Evolutionary conservation across 106 monocot genomes (phyloP).

Genomic region (Apostasia ramifera): DNA sequence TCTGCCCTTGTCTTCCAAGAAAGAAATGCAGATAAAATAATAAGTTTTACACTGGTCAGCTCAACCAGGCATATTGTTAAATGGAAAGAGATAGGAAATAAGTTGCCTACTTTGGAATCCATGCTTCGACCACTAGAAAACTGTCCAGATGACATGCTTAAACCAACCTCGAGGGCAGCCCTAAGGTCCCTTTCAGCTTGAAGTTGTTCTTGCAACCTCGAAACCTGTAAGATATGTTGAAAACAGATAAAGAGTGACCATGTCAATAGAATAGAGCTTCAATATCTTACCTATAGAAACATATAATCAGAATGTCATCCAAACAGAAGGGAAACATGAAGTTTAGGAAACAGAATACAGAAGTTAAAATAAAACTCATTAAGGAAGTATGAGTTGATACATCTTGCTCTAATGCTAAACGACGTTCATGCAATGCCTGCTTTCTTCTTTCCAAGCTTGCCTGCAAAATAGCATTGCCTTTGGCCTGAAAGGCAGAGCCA

Average conservation of each 20-base stretch:
- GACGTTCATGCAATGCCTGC: slow-evolving; percentile 95
- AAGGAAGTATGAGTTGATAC: slow-evolving; percentile 23
- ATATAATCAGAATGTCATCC: too few relatives aligned
- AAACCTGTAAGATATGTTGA: slow-evolving; percentile 39
- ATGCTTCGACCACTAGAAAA: slow-evolving; percentile 76
- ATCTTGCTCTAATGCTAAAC: slow-evolving; percentile 96
- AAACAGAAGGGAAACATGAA: too few relatives aligned
- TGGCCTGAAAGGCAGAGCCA: slow-evolving; percentile 52
- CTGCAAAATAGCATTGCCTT: slow-evolving; percentile 97
- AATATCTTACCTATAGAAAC: too few relatives aligned
- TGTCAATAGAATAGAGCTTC: too few relatives aligned
- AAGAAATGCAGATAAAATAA: slow-evolving; percentile 6
- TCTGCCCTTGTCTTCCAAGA: slow-evolving; percentile 88
- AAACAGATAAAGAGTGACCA: background rate
- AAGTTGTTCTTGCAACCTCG: slow-evolving; percentile 92
- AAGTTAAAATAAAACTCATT: background rate
- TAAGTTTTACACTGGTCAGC: background rate
- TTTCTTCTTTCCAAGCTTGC: slow-evolving; percentile 99
- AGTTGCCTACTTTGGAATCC: slow-evolving; percentile 71
- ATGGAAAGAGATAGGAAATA: background rate
- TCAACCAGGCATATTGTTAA: too few relatives aligned
- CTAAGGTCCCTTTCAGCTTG: slow-evolving; percentile 97
- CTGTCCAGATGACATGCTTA: slow-evolving; percentile 96
- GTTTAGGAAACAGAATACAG: too few relatives aligned
- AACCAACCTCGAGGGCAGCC: slow-evolving; percentile 93